Percentiles rank a stretch among this genome's conserved stretches.
Evolutionary conservation across 768 basidiomycete species (phyloP).

Genomic region (Chalciporus chontae): DNA sequence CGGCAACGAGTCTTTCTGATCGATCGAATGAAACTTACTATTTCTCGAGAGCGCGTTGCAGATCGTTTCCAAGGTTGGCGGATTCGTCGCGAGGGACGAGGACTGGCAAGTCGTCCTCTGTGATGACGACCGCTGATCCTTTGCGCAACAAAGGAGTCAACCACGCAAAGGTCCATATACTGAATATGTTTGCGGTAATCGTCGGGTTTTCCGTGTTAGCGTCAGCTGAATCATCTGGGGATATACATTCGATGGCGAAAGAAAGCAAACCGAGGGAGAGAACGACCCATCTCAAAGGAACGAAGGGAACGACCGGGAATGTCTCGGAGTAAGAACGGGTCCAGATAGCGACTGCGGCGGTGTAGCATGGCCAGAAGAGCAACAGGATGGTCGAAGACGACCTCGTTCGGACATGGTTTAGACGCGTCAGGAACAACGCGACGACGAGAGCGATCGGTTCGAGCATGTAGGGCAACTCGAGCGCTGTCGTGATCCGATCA

Average conservation of each 20-base stretch:
- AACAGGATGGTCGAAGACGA: conserved; percentile 71
- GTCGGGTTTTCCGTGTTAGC: conserved; percentile 62
- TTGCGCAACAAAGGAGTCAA: conserved; percentile 76
- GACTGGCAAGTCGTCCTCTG: conserved; percentile 82
- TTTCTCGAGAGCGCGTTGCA: conserved; percentile 59
- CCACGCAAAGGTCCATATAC: conserved; percentile 83
- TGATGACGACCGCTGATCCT: conserved; percentile 62
- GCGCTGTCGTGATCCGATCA: conserved; percentile 33
- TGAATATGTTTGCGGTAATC: conserved; percentile 76
- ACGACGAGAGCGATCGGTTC: conserved; percentile 53
- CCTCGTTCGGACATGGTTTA: conserved; percentile 69
- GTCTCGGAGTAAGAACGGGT: conserved; percentile 49
- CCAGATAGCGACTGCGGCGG: conserved; percentile 48
- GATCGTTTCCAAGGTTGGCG: conserved; percentile 55
- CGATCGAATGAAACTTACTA: conserved; percentile 43
- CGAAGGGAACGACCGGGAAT: conserved; percentile 33
- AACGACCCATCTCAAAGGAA: conserved; percentile 44
- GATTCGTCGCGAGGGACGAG: conserved; percentile 69
- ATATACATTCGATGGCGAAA: conserved; percentile 65
- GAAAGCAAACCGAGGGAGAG: conserved; percentile 46
- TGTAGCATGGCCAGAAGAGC: conserved; percentile 78
- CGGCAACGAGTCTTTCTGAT: background rate
- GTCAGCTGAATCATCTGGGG: conserved; percentile 51
- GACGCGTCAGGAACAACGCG: conserved; percentile 50
- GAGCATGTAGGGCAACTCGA: conserved; percentile 51